A percentile compares a stretch with the other conserved stretches of the same genome.
These are phyloP conservation scores for Penicillium sp. DNA, from an alignment of 2,329 filamentous ascomycete species.

Conservation along the genomic window DNA sequence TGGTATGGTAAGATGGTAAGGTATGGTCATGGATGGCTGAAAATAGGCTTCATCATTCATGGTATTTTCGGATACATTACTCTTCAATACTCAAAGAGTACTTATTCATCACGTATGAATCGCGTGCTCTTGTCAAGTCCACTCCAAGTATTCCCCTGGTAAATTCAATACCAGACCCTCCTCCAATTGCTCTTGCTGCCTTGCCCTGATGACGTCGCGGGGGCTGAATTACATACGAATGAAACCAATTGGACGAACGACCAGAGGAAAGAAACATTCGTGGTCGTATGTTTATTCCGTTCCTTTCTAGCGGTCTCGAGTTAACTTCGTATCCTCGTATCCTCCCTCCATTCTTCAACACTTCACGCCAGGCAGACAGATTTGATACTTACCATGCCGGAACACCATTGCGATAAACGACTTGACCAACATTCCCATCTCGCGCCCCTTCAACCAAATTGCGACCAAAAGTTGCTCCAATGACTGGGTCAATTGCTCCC, in stretches of 20 bases:
- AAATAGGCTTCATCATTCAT: not conserved
- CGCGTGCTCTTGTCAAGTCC: not conserved
- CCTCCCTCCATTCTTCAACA: not conserved
- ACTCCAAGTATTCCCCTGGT: not conserved
- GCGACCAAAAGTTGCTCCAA: not conserved
- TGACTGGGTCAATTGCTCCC: not conserved
- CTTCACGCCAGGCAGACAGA: not conserved
- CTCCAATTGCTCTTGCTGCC: constrained; percentile 1
- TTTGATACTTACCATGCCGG: not conserved
- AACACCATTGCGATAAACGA: not conserved
- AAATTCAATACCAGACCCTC: not conserved
- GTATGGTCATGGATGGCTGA: not conserved
- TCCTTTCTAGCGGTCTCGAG: not conserved
- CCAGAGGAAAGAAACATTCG: not conserved
- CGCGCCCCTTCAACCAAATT: not conserved
- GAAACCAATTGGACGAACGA: not conserved
- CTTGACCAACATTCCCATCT: not conserved
- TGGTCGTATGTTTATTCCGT: not conserved
- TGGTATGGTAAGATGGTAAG: not conserved
- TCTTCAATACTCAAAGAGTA: not conserved
- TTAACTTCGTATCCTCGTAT: not conserved
- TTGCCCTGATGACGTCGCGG: constrained; percentile 6
- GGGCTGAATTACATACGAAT: not conserved
- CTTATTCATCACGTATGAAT: not conserved
- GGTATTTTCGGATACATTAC: not conserved